Base-by-base conservation (phyloP, 2,329 filamentous ascomycete genomes). In the Colletotrichum sp. region DNA sequence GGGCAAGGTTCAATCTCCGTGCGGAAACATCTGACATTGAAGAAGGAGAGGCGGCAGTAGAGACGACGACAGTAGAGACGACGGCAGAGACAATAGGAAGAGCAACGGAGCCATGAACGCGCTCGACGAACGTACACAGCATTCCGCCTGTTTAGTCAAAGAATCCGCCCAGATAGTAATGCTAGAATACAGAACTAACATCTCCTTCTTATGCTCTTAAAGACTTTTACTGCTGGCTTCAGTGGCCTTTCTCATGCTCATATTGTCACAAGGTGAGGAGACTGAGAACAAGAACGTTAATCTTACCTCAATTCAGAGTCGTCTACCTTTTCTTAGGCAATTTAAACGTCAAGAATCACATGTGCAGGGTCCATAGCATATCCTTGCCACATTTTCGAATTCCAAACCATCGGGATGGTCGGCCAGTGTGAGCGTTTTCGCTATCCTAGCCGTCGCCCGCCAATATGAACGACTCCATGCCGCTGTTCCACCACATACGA, bases 141-240 rank as follows among this genome's bases (percentile, higher is more conserved):
- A 19, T 1, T 12, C 19, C 19, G 5, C 39, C 39, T 44, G 9
- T 16, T 39, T 4, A 16, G 13, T 36, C 19, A 15, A 36, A 36
- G 4, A 8, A 19, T 44, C 39, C 19, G 39, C 8, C n/a, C 39
- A 44, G 1, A 44, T 44, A 3, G 4, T 1, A 44, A n/a, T 4
- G 39, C 39, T 44, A 0, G 8, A n/a, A n/a, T 2, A 44, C 39
- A 44, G 39, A n/a, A n/a, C 2, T 3, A n/a, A 2, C 19, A n/a
- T n/a, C 5, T 6, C 5, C 39, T 0, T 5, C 3, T 44, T n/a
- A 3, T 44, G 5, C 39, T n/a, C 19, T 6, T n/a, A 6, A 6
- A n/a, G 9, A 44, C 4, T 44, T 3, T 3, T 6, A 44, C 36
- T 19, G 16, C 36, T 8, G 16, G 8, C 16, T 44, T 8, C 39